Evolutionary conservation across 2,329 filamentous ascomycete species (phyloP), one percentile per base, ranked within the genome.

Genomic region (Hypoxylon sp.): DNA sequence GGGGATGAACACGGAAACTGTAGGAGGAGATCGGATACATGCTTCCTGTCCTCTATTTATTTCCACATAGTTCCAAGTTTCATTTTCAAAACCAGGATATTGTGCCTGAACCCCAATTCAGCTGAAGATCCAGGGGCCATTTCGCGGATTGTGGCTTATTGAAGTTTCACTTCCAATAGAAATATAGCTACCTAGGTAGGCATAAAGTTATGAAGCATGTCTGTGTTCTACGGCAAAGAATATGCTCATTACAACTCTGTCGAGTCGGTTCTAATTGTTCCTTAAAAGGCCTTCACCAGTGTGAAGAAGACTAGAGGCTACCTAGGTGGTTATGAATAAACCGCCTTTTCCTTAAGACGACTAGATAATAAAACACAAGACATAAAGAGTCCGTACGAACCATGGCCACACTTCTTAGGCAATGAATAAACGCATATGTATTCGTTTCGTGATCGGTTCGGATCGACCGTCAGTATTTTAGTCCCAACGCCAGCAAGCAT

Each of bases 391-490:
- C n/a, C 30, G 25, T 44, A 40, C 11, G 44, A 44, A 22, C 17
- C 53, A 58, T 50, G 27, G 10, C 56, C n/a, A 44, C 25, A 11
- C 40, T 17, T n/a, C 40, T 17, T 44, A 44, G 17, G 40, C 17
- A 44, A 22, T 44, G 40, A 44, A 22, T 22, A 20, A 22, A 46
- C 14, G 13, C 44, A 54, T 64, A 62, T 65, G 44, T 60, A 58
- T 40, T 68, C 33, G 51, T 25, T 35, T 30, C 31, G 40, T 35
- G 37, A 50, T 53, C 27, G 58, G 63, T 46, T 44, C 42, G 10
- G 58, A 57, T 44, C 55, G 27, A 61, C 61, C 56, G 44, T 54
- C 56, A 22, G 51, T 56, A 48, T 65, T 61, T 64, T 61, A 20
- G 49, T 46, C 59, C 17, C 13, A 67, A 63, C 61, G 55, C 61